Percentiles rank a stretch among this genome's conserved stretches.
These are phyloP conservation scores for Boletus sensibilis DNA, from an alignment of 768 basidiomycete species.

Conservation along the genomic window DNA sequence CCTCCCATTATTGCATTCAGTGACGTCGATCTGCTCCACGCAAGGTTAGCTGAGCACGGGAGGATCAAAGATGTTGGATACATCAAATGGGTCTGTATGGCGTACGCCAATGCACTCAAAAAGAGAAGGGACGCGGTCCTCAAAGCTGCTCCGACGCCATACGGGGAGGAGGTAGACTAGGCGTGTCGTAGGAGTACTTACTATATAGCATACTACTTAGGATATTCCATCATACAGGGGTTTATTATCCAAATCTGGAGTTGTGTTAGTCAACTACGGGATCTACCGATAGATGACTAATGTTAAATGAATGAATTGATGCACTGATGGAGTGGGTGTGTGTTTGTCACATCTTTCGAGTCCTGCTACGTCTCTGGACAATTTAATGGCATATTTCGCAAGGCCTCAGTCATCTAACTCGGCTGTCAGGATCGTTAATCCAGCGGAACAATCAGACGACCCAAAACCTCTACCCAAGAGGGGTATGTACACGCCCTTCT, in stretches of 20 bases:
- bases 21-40: slow-evolving; percentile 79
- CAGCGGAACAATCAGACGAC: slow-evolving; percentile 43
- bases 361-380: neutral
- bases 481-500: slow-evolving; percentile 41
- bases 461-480: slow-evolving; percentile 48
- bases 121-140: slow-evolving; percentile 50
- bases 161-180: slow-evolving; percentile 9
- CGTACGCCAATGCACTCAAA: slow-evolving; percentile 69
- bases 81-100: slow-evolving; percentile 69
- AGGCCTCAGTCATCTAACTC: slow-evolving; percentile 56
- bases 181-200: neutral
- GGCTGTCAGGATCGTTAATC: slow-evolving; percentile 72
- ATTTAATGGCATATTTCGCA: slow-evolving; percentile 66
- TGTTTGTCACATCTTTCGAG: slow-evolving; percentile 2
- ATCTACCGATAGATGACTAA: slow-evolving; percentile 25
- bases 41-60: slow-evolving; percentile 55
- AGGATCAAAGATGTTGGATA: slow-evolving; percentile 54
- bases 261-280: neutral
- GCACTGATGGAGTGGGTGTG: neutral
- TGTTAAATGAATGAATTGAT: slow-evolving; percentile 9
- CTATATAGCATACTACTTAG: neutral
- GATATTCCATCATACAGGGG: neutral
- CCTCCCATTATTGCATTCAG: slow-evolving; percentile 76
- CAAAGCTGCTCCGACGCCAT: slow-evolving; percentile 9
- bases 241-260: neutral